phyloP scores from a whole-genome alignment of 2,329 filamentous ascomycete genomes.

The Exutisphaerella laricina region DNA sequence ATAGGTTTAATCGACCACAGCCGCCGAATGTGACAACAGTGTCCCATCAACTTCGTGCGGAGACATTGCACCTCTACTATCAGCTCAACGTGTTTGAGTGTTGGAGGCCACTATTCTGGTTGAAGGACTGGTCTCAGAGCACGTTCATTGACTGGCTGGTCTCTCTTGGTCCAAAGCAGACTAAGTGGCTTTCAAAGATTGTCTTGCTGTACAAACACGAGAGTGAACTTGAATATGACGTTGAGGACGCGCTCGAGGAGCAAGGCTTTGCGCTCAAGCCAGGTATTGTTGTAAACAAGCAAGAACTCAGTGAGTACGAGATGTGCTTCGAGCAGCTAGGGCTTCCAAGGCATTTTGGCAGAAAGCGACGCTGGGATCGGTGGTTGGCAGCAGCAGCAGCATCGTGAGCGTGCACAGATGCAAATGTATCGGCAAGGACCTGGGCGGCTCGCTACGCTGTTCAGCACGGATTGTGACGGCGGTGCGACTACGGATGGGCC shows the following conservation, averaged over 20 bases:
- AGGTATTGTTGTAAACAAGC: conserved; percentile 14
- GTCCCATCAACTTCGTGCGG: conserved; percentile 18
- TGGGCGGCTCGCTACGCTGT: too few relatives aligned
- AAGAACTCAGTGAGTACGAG: conserved; percentile 23
- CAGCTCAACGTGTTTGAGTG: conserved; percentile 23
- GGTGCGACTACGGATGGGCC: background rate
- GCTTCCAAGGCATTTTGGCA: conserved; percentile 25
- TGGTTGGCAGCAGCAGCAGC: conserved; percentile 13
- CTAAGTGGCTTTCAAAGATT: conserved; percentile 21
- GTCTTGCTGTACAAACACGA: conserved; percentile 24
- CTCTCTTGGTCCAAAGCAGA: conserved; percentile 16
- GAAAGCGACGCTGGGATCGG: conserved; percentile 16
- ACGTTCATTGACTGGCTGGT: conserved; percentile 24
- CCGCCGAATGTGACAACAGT: conserved; percentile 20
- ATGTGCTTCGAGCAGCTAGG: conserved; percentile 21
- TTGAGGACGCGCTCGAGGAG: conserved; percentile 17
- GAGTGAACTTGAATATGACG: conserved; percentile 20
- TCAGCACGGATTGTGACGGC: too few relatives aligned
- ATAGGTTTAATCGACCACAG: conserved; percentile 16
- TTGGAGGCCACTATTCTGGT: conserved; percentile 25
- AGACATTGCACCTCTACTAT: conserved; percentile 25
- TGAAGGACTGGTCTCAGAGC: conserved; percentile 20
- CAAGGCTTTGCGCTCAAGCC: conserved; percentile 15
- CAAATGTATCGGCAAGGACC: too few relatives aligned
- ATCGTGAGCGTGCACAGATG: conserved; percentile 2